Conservation (phyloP, 768 basidiomycete species). For the Lactarius akahatsu region DNA sequence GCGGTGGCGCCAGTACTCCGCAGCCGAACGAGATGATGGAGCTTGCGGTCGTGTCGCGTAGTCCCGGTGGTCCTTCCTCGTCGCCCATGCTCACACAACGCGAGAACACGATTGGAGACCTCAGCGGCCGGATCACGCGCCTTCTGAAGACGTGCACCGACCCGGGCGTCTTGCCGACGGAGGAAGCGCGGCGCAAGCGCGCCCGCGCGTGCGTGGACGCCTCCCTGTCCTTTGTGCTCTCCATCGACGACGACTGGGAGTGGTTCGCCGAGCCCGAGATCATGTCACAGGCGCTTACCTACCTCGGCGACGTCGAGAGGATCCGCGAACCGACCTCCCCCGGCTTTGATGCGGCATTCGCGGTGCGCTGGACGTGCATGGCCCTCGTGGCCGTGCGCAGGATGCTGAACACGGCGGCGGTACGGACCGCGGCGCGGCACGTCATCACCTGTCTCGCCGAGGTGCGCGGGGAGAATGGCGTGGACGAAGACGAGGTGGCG, state of each 20-base stretch:
- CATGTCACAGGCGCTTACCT: conserved; percentile 18
- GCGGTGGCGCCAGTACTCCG: neutral
- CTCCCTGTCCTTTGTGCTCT: conserved; percentile 15
- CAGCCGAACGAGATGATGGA: neutral
- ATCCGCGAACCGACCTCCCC: neutral
- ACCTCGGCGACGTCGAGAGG: conserved; percentile 16
- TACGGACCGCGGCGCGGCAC: conserved; percentile 7
- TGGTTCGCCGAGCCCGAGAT: conserved; percentile 20
- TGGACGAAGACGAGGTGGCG: conserved; percentile 11
- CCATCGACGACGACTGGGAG: conserved; percentile 18
- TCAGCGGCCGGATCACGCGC: conserved; percentile 20
- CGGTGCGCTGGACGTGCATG: conserved; percentile 24
- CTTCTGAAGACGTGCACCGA: conserved; percentile 19
- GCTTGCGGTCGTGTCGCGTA: conserved; percentile 2
- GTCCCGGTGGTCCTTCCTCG: neutral
- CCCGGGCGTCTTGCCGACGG: conserved; percentile 10
- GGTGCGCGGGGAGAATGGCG: conserved; percentile 7
- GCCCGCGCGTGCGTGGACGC: conserved; percentile 21
- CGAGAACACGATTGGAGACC: conserved; percentile 13
- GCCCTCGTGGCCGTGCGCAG: conserved; percentile 15
- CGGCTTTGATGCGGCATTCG: conserved; percentile 15
- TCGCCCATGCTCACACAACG: neutral
- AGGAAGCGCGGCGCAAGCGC: conserved; percentile 17
- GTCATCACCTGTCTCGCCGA: conserved; percentile 13
- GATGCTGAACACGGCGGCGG: conserved; percentile 1